These are phyloP conservation scores for Pleodorina starrii DNA, from an alignment of 139 green algal genomes.

Conservation along the genomic window DNA sequence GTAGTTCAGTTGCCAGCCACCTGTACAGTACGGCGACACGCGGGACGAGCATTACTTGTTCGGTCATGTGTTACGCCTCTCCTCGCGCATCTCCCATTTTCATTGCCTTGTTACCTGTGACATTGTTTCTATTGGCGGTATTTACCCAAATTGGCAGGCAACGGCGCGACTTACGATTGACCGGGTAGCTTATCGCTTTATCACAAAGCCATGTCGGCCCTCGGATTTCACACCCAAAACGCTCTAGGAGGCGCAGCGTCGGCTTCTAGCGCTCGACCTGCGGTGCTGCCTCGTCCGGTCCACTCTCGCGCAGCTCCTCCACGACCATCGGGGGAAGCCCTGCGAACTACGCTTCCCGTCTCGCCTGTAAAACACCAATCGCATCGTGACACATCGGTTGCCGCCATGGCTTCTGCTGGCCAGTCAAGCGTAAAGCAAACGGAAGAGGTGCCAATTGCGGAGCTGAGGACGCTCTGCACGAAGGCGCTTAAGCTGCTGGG, in stretches of 20 bases:
- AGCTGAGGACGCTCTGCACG: constrained; percentile 67
- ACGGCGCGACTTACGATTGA: neutral
- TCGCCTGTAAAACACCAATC: constrained; percentile 13
- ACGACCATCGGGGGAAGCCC: neutral
- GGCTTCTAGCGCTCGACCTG: neutral
- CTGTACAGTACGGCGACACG: too few relatives aligned
- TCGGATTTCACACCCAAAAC: neutral
- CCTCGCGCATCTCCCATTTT: too few relatives aligned
- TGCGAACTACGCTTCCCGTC: neutral
- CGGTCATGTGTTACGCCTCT: too few relatives aligned
- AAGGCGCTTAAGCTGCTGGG: constrained; percentile 66
- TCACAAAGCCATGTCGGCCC: neutral
- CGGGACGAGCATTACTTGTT: too few relatives aligned
- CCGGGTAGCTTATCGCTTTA: neutral
- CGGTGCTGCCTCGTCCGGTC: neutral
- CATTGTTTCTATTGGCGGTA: too few relatives aligned
- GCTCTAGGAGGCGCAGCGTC: neutral
- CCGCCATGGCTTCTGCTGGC: neutral
- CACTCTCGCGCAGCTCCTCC: neutral
- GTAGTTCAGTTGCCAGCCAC: too few relatives aligned
- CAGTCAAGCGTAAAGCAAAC: constrained; percentile 11
- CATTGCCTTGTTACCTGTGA: too few relatives aligned
- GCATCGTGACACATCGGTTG: neutral
- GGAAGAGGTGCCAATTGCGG: constrained; percentile 46
- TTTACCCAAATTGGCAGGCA: too few relatives aligned